Percentiles rank a stretch among this genome's conserved stretches.
Conservation (phyloP, 306 rosid genomes). For the Prunus kanzakura region DNA sequence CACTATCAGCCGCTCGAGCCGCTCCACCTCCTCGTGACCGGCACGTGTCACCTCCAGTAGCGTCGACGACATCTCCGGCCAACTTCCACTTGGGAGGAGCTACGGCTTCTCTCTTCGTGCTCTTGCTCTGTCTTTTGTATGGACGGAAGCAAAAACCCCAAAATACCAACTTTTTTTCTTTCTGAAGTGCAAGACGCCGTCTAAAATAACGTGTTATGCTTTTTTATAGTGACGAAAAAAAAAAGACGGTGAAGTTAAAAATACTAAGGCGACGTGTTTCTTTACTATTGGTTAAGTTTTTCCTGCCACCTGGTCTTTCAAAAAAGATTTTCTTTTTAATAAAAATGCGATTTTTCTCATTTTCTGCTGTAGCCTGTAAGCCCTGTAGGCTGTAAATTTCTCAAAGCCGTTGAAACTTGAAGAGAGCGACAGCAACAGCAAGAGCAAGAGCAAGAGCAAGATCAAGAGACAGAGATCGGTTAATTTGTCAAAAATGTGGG, state of each 20-base stretch:
- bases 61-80: constrained; percentile 81
- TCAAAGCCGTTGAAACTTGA: background rate
- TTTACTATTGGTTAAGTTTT: background rate
- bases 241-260: background rate
- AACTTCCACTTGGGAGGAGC: background rate
- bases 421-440: background rate
- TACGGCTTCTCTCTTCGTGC: background rate
- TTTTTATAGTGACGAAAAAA: background rate
- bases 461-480: constrained; percentile 5
- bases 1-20: constrained; percentile 79
- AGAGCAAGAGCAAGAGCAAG: no score
- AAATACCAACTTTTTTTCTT: background rate
- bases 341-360: background rate
- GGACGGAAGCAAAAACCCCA: background rate
- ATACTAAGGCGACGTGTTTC: background rate
- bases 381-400: background rate
- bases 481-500: constrained; percentile 52
- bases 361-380: background rate
- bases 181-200: background rate
- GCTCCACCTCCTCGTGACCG: constrained; percentile 92
- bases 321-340: background rate
- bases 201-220: background rate
- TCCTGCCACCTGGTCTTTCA: background rate
- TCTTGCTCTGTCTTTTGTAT: background rate
- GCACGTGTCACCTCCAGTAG: constrained; percentile 87